Percentiles rank a stretch among this genome's conserved stretches.
Evolutionary conservation across 2,329 filamentous ascomycete species (phyloP).

Genomic region (Colletotrichum sp.): DNA sequence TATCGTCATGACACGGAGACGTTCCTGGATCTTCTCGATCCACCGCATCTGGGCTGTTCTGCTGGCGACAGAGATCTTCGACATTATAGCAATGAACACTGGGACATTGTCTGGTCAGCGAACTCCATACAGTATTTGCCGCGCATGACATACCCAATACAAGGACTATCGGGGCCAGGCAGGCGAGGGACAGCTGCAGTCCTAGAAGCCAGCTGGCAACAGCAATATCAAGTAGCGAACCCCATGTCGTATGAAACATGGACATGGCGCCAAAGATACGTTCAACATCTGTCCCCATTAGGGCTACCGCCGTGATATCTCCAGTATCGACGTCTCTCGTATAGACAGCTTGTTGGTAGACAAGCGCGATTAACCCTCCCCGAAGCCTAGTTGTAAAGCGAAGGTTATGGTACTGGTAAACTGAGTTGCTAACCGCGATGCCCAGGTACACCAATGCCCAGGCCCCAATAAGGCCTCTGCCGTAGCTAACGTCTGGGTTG

Average conservation of each 20-base stretch:
- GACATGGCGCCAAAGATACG: conserved; percentile 28
- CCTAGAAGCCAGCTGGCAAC: conserved; percentile 34
- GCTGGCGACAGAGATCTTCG: conserved; percentile 20
- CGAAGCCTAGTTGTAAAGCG: conserved; percentile 27
- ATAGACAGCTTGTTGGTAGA: conserved; percentile 27
- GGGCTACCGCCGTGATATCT: conserved; percentile 30
- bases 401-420: conserved; percentile 28
- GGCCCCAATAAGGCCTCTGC: conserved; percentile 33
- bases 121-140: neutral
- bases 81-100: conserved; percentile 25
- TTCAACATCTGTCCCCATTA: conserved; percentile 39
- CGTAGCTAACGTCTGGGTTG: conserved; percentile 19
- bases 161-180: conserved; percentile 28
- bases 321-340: conserved; percentile 26
- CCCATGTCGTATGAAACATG: conserved; percentile 33
- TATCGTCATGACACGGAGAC: conserved; percentile 42
- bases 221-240: conserved; percentile 27
- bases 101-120: neutral
- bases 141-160: conserved; percentile 16
- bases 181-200: conserved; percentile 31
- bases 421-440: conserved; percentile 29
- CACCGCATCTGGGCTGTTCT: conserved; percentile 35
- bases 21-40: conserved; percentile 47
- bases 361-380: conserved; percentile 26
- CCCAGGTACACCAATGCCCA: conserved; percentile 36